Base-by-base conservation (phyloP, 805 yeast genomes). In the Schizosaccharomyces osmophilus region DNA sequence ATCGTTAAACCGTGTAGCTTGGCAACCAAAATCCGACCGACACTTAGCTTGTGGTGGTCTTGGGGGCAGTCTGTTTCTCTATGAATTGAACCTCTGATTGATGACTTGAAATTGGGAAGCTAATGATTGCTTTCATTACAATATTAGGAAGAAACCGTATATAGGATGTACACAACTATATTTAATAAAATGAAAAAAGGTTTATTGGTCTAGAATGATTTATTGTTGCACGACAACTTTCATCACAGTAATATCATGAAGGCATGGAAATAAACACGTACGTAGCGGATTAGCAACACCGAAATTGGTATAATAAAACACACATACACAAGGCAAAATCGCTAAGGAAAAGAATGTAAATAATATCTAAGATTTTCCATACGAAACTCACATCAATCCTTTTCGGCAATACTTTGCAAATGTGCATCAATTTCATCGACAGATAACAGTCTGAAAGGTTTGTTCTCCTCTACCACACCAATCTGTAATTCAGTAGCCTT, bases 401-500 rank as follows among this genome's bases (percentile, higher is more conserved):
- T 90, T 75, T 93, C 98, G 61, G 98, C 97, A 71, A 93, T 88
- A 29, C 96, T 80, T 41, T 88, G 85, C 70, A 93, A 78, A 69
- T 97, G 79, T 74, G 87, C 96, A 72, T 93, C 98, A 66, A 93
- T 89, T 73, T 93, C 94, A 48, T 88, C 96, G 9, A 85, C 79
- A 4, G 82, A 76, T 68, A 93, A 79, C 36, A 80, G 76, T 64
- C 83, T 79, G 75, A 90, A 90, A 59, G 61, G 55, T 51, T 76
- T 81, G 60, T 75, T 74, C n/a, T 62, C 65, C n/a, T 64, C 64
- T 32, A 95, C 95, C 59, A 89, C 85, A 61, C 97, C 98, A 64
- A 93, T 79, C 75, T 93, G 98, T 62, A 93, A 75, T 69, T 93
- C 98, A 69, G 85, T 84, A 73, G 88, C 89, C 67, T 95, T 81